Base-by-base conservation (phyloP, 768 basidiomycete species). In the Leccinum subtestaceum region DNA sequence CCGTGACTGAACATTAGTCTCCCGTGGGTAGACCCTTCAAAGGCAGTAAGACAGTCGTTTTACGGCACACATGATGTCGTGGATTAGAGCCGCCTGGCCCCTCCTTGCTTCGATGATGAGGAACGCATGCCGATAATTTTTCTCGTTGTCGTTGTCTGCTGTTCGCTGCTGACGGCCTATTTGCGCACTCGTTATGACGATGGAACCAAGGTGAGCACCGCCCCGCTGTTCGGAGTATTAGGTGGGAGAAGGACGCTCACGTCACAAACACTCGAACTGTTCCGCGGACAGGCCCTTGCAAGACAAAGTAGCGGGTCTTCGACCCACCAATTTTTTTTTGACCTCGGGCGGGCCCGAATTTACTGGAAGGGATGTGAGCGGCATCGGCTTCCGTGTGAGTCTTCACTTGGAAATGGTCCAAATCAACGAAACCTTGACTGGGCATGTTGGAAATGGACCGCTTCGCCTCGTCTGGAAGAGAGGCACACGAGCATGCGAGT, bases 91-190 rank as follows among this genome's bases (percentile, higher is more conserved):
- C 87, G 34, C 83, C 82, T 2, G 88, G 85, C 81, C 84, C 62
- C 84, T 89, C 74, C 85, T 91, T 19, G 85, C 85, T 72, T 97
- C 95, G 60, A 98, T 93, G 66, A 99, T 92, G 61, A 99, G 85
- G 76, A 99, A 98, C 1, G 97, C 97, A 70, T 99, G 97, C 23
- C 95, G 85, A 65, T 97, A 97, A 63, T 96, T 91, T 68, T 93
- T 92, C 65, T 97, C 94, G 55, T 95, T 93, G 60, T 90, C 88
- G 2, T 80, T 76, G 60, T 65, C 72, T 57, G 81, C 72, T 46
- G 80, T 81, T 63, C 84, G 82, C 69, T 97, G 93, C 68, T 98
- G 97, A 36, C 95, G 87, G 9, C 96, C 97, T 59, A 99, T 98
- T 70, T 97, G 93, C 25, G 97, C 95, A 46, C 88, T 88, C n/a